Evolutionary conservation across 1,284 basidiomycete species (phyloP).

Genomic region (Thecaphora thlaspeos): DNA sequence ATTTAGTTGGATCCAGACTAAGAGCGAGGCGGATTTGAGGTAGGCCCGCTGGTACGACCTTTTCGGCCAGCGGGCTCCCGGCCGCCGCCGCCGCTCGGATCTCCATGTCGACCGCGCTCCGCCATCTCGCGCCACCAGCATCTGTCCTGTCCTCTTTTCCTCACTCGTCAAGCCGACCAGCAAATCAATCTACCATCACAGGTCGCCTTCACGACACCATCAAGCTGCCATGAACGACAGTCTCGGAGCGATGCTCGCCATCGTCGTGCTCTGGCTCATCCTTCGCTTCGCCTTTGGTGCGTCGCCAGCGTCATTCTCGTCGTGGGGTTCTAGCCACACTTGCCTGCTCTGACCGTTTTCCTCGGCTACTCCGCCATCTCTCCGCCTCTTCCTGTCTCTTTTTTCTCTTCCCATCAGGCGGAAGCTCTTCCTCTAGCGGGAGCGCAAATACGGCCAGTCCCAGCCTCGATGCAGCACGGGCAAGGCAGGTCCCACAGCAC

Average conservation of each 20-base stretch:
- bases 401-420: background rate
- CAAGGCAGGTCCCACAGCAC: constrained; percentile 29
- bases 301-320: too few relatives aligned
- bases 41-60: too few relatives aligned
- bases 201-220: too few relatives aligned
- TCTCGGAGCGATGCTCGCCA: constrained; percentile 48
- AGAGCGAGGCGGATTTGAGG: too few relatives aligned
- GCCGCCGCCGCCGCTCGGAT: too few relatives aligned
- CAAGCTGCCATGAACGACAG: constrained; percentile 54
- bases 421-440: constrained; percentile 9
- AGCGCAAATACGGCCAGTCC: constrained; percentile 9
- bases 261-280: constrained; percentile 48
- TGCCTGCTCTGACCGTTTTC: background rate
- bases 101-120: too few relatives aligned
- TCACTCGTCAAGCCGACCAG: too few relatives aligned
- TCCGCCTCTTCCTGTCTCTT: background rate
- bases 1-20: too few relatives aligned
- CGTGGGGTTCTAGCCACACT: too few relatives aligned
- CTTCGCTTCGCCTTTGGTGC: constrained; percentile 43
- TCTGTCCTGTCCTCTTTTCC: background rate
- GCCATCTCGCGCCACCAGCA: too few relatives aligned
- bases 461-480: constrained; percentile 21
- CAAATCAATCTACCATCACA: too few relatives aligned
- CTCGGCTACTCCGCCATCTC: background rate
- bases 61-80: too few relatives aligned